A percentile compares a stretch with the other conserved stretches of the same genome.
These are phyloP conservation scores for Coelastrella sp. DNA, from an alignment of 139 green algal genomes.

Conservation along the genomic window DNA sequence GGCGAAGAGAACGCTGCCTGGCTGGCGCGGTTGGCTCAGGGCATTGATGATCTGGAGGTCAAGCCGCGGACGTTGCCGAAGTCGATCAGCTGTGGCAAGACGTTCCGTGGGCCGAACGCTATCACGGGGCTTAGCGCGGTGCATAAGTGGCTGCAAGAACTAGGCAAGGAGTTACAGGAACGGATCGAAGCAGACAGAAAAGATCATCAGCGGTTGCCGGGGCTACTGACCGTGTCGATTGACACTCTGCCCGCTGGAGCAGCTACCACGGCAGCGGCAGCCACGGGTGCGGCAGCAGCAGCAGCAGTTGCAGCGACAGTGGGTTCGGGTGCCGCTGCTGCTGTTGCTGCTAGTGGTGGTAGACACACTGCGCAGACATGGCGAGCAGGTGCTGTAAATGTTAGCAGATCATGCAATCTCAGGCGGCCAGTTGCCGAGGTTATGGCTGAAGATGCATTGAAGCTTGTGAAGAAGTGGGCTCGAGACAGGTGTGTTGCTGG, in stretches of 20 bases:
- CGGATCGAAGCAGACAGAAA: slow-evolving; percentile 68
- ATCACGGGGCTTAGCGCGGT: slow-evolving; percentile 55
- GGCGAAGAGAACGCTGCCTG: slow-evolving; percentile 56
- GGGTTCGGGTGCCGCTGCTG: not conserved
- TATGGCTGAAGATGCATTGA: slow-evolving; percentile 71
- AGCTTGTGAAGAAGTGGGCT: slow-evolving; percentile 64
- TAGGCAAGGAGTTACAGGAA: slow-evolving; percentile 77
- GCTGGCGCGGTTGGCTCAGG: slow-evolving; percentile 48
- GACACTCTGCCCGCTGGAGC: not conserved
- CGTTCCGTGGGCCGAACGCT: slow-evolving; percentile 68
- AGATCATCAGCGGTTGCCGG: slow-evolving; percentile 58
- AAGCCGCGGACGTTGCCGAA: slow-evolving; percentile 78
- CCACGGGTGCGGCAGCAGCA: not conserved
- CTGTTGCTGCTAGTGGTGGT: slow-evolving; percentile 9
- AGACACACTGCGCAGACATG: slow-evolving; percentile 29
- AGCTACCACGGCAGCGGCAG: not conserved
- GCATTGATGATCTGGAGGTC: slow-evolving; percentile 78
- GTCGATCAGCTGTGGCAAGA: slow-evolving; percentile 82
- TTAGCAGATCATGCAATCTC: slow-evolving; percentile 62
- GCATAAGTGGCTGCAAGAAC: slow-evolving; percentile 74
- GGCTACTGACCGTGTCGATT: slow-evolving; percentile 58
- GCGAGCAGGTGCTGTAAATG: slow-evolving; percentile 11
- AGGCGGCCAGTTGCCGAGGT: slow-evolving; percentile 46
- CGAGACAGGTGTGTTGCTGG: slow-evolving; percentile 47
- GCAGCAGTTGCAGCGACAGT: not conserved